Conservation (phyloP, 1,284 basidiomycete genomes). For the Pseudozyma thailandica region DNA sequence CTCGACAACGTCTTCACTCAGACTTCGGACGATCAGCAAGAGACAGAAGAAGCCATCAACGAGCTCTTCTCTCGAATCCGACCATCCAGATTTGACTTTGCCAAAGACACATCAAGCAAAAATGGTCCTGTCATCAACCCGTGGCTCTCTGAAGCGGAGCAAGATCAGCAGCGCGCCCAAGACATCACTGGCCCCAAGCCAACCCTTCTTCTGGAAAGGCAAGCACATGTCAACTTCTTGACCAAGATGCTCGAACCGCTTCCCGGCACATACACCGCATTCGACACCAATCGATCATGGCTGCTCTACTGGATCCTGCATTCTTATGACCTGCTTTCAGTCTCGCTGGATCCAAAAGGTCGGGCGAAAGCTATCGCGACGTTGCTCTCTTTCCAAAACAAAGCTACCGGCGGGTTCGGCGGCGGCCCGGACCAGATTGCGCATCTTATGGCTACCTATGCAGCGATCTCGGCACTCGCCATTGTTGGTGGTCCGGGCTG, state of each 20-base stretch:
- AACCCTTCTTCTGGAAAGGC: constrained; percentile 48
- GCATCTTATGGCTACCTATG: constrained; percentile 91
- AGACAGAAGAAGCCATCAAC: constrained; percentile 58
- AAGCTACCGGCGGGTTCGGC: constrained; percentile 79
- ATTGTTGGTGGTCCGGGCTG: constrained; percentile 77
- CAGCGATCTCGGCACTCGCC: constrained; percentile 83
- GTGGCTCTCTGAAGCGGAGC: constrained; percentile 33
- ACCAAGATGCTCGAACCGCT: constrained; percentile 59
- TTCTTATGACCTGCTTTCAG: constrained; percentile 58
- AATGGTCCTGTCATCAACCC: constrained; percentile 28
- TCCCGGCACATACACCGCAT: constrained; percentile 58
- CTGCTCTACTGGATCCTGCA: constrained; percentile 66
- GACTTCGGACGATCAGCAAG: constrained; percentile 60
- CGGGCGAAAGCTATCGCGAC: constrained; percentile 61
- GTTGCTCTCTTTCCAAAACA: constrained; percentile 64
- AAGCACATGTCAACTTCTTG: constrained; percentile 60
- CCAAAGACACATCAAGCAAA: constrained; percentile 10
- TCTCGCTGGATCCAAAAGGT: constrained; percentile 45
- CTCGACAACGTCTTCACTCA: constrained; percentile 49
- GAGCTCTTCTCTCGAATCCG: constrained; percentile 43
- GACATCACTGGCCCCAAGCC: constrained; percentile 19
- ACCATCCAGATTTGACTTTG: constrained; percentile 27
- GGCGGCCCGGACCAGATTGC: constrained; percentile 89
- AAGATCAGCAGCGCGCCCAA: constrained; percentile 22
- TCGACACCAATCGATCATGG: constrained; percentile 66